Evolutionary conservation across 129 eudicot genomes (phyloP), one percentile per base, ranked within the genome.

Genomic region (Scalesia atractyloides): DNA sequence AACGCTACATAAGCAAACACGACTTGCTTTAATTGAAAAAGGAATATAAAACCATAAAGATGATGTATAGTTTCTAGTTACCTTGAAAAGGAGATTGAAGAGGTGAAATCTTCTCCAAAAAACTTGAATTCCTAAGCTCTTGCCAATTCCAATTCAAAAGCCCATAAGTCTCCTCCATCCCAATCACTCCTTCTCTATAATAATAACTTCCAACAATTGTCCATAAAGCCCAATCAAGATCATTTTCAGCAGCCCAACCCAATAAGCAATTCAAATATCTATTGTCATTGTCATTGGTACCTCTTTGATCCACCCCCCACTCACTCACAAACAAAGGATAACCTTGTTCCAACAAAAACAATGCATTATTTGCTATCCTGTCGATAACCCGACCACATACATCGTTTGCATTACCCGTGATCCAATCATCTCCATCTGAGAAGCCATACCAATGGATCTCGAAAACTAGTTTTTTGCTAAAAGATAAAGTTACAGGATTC

Each of bases 301-400:
- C 98, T 61, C 88, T 87, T 68, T 72, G 81, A 66, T 92, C 98
- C 14, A 87, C 70, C 3, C 96, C 98, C 79, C 87, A 92, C 74
- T 92, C 95, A 72, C 96, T 92, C 70, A 89, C 52, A 79, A 92
- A 89, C 84, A 92, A 82, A 17, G 98, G 98, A 77, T 81, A 89
- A 16, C 98, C 96, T 78, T 82, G 84, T 66, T 82, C 92, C 60
- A 92, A 47, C 50, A 92, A 54, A 69, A 89, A 92, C 18, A 85
- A 88, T 9, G 83, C 83, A 19, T 57, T 82, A 41, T 47, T 70
- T 79, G 74, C 80, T 17, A 75, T 72, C 52, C 74, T 59, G 8
- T 39, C 64, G 20, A 59, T 80, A 36, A 86, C 70, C 5, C 73
- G 75, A 19, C 90, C 95, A 19, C 96, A 92, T 20, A 87, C 96